Evolutionary conservation across 148 eudicot species (phyloP).

Genomic region (Fagopyrum tataricum): DNA sequence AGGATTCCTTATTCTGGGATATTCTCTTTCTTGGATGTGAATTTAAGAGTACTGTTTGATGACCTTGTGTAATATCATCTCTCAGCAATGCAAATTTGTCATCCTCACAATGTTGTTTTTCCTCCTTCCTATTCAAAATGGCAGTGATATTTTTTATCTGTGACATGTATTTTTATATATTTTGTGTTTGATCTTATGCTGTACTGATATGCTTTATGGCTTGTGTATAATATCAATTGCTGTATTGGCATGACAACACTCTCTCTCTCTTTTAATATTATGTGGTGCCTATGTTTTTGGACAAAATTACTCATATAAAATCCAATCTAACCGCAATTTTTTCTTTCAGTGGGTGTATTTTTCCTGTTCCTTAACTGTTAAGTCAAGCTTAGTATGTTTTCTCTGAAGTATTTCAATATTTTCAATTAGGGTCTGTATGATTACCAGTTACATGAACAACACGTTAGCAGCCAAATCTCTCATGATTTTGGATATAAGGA

Average conservation of each 20-base stretch:
- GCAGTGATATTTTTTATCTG: not conserved
- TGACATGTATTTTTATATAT: not conserved
- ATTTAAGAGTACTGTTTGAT: not conserved
- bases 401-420: not conserved
- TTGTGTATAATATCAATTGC: too few species aligned
- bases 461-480: constrained; percentile 26
- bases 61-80: not conserved
- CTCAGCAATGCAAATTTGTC: not conserved
- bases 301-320: not conserved
- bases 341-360: not conserved
- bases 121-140: not conserved
- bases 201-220: not conserved
- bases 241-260: too few species aligned
- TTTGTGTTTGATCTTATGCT: not conserved
- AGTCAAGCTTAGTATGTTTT: not conserved
- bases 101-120: not conserved
- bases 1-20: not conserved
- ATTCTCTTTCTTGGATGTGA: not conserved
- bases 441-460: constrained; percentile 23
- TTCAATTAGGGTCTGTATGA: constrained; percentile 40
- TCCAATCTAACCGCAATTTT: not conserved
- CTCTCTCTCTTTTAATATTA: too few species aligned
- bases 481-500: constrained; percentile 37
- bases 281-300: too few species aligned
- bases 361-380: not conserved